These are phyloP conservation scores for Harrya chromipes DNA, from an alignment of 768 basidiomycete species.

Conservation along the genomic window DNA sequence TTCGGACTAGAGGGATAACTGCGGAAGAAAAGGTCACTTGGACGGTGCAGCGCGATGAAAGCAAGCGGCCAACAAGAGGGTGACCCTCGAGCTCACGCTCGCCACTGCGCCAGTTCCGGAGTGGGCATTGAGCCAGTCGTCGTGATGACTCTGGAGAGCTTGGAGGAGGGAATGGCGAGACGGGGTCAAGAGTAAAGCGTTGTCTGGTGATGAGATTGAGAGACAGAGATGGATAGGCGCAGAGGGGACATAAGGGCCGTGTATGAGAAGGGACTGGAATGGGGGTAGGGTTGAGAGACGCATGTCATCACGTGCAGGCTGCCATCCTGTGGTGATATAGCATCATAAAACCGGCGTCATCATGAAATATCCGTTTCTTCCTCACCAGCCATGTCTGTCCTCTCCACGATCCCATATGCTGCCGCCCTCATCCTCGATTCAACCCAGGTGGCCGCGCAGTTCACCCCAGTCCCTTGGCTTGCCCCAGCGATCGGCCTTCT, in stretches of 20 bases:
- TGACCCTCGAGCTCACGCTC: conserved; percentile 41
- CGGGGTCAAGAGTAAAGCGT: conserved; percentile 51
- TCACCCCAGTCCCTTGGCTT: conserved; percentile 48
- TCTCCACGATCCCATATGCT: conserved; percentile 11
- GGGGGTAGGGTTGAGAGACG: conserved; percentile 49
- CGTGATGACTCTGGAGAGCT: conserved; percentile 46
- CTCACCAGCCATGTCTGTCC: conserved; percentile 11
- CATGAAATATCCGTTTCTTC: not conserved
- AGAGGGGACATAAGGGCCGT: conserved; percentile 62
- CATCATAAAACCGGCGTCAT: not conserved
- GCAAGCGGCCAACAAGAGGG: conserved; percentile 50
- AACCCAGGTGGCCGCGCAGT: conserved; percentile 46
- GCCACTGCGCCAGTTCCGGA: conserved; percentile 39
- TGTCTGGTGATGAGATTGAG: conserved; percentile 38
- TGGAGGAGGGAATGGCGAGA: conserved; percentile 43
- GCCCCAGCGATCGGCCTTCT: conserved; percentile 40
- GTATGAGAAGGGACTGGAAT: conserved; percentile 58
- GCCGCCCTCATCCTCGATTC: conserved; percentile 14
- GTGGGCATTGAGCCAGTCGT: conserved; percentile 39
- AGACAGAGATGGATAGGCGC: conserved; percentile 67
- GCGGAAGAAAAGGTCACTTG: conserved; percentile 10
- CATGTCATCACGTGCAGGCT: conserved; percentile 24
- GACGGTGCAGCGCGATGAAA: conserved; percentile 1
- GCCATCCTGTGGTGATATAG: conserved; percentile 20
- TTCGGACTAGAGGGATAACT: conserved; percentile 65